Percentiles rank a stretch among this genome's conserved stretches.
These are phyloP conservation scores for Colletotrichum chrysophilum DNA, from an alignment of 2,329 filamentous ascomycete species.

Conservation along the genomic window DNA sequence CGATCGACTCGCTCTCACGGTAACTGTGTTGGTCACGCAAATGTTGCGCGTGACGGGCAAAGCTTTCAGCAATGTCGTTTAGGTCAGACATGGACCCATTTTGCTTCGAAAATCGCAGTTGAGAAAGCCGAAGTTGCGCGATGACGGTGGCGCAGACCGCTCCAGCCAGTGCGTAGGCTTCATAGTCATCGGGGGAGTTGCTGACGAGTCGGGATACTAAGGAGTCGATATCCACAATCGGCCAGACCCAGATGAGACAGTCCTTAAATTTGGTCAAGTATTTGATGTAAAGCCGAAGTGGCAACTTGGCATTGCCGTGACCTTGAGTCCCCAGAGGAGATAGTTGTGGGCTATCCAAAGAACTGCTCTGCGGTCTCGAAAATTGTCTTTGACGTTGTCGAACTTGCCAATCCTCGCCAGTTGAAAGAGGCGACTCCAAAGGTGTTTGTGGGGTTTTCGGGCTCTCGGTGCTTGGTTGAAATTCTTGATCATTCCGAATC, in stretches of 20 bases:
- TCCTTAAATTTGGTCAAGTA: background rate
- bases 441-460: background rate
- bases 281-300: background rate
- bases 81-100: background rate
- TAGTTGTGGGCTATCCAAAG: background rate
- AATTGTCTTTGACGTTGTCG: background rate
- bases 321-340: background rate
- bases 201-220: background rate
- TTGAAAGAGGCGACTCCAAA: background rate
- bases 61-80: background rate
- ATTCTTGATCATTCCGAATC: background rate
- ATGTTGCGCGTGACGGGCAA: background rate
- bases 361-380: background rate
- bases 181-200: conserved; percentile 17
- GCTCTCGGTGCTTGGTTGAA: background rate
- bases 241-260: background rate
- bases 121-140: conserved; percentile 28
- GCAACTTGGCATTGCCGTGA: background rate
- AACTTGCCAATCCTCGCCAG: background rate
- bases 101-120: background rate
- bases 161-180: conserved; percentile 28
- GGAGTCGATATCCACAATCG: background rate
- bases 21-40: conserved; percentile 28
- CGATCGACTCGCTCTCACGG: conserved; percentile 23
- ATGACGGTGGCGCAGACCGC: conserved; percentile 30